Percentiles rank a stretch among this genome's conserved stretches.
phyloP scores from a whole-genome alignment of 352 stramenopile species.

The Phytophthora macrochlamydospora region DNA sequence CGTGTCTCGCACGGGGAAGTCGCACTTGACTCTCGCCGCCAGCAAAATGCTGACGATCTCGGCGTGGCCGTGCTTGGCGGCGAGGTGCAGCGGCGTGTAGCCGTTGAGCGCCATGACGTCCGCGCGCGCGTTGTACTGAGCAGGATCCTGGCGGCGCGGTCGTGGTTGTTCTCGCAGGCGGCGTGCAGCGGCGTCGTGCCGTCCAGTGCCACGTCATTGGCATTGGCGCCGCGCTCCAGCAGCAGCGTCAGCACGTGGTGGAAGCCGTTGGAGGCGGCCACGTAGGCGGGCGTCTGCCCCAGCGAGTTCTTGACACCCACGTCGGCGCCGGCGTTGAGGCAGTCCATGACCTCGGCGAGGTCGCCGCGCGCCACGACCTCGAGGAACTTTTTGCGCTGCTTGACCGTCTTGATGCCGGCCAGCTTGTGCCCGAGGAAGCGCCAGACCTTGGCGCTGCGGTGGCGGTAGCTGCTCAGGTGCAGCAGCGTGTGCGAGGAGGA shows the following conservation, averaged over 20 bases:
- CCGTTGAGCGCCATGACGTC: conserved; percentile 52
- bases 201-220: conserved; percentile 59
- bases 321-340: conserved; percentile 61
- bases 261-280: conserved; percentile 61
- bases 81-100: conserved; percentile 64
- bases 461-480: conserved; percentile 25
- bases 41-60: conserved; percentile 57
- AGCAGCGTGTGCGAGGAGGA: conserved; percentile 25
- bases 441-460: conserved; percentile 61
- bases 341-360: conserved; percentile 64
- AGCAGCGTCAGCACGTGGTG: conserved; percentile 71
- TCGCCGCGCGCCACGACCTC: conserved; percentile 63
- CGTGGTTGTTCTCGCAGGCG: conserved; percentile 69
- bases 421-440: conserved; percentile 80
- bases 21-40: conserved; percentile 45
- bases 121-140: conserved; percentile 57
- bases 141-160: conserved; percentile 58
- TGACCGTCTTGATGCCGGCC: conserved; percentile 69
- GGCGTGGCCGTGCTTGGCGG: conserved; percentile 55
- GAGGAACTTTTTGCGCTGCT: conserved; percentile 69
- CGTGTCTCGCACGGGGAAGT: conserved; percentile 47
- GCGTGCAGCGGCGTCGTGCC: conserved; percentile 59
- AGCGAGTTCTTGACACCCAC: conserved; percentile 52
- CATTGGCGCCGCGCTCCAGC: conserved; percentile 65
- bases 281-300: conserved; percentile 63